Percentiles rank a stretch among this genome's conserved stretches.
phyloP scores from a whole-genome alignment of 2,329 filamentous ascomycete species.

The Calonectria henricotiae region DNA sequence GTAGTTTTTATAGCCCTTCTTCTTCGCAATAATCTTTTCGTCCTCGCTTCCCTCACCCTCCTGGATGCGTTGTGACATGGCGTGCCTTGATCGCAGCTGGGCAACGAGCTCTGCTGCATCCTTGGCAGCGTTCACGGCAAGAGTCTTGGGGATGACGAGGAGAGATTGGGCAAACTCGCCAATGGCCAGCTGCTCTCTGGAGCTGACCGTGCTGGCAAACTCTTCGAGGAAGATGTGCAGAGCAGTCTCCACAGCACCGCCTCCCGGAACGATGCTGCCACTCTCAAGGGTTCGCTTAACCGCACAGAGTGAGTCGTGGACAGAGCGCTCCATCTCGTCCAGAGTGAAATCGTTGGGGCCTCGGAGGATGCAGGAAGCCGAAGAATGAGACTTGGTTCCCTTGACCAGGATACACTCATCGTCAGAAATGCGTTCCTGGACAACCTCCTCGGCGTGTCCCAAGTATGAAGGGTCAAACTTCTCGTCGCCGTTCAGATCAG shows the following conservation, averaged over 20 bases:
- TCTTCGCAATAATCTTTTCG: constrained; percentile 90
- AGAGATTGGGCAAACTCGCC: constrained; percentile 97
- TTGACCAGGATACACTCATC: constrained; percentile 98
- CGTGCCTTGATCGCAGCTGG: constrained; percentile 94
- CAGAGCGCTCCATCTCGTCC: constrained; percentile 99
- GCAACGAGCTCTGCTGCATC: constrained; percentile 96
- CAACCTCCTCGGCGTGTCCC: constrained; percentile 93
- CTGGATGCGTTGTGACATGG: constrained; percentile 91
- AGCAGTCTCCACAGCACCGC: constrained; percentile 97
- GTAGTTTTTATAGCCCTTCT: constrained; percentile 99
- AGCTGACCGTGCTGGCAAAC: constrained; percentile 97
- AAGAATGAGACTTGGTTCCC: constrained; percentile 94
- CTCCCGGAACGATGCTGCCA: constrained; percentile 95
- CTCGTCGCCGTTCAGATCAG: constrained; percentile 97
- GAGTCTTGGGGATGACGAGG: constrained; percentile 94
- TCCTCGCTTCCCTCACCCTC: constrained; percentile 89
- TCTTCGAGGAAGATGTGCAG: constrained; percentile 99
- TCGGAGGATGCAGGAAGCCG: constrained; percentile 95
- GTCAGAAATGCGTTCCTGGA: constrained; percentile 98
- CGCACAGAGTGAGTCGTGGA: constrained; percentile 96
- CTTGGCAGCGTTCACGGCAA: constrained; percentile 97
- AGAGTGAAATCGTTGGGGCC: constrained; percentile 97
- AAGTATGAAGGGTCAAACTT: constrained; percentile 93
- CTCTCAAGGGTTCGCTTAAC: constrained; percentile 98
- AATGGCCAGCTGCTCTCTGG: constrained; percentile 96